These are phyloP conservation scores for Boletus subcaerulescens DNA, from an alignment of 768 basidiomycete species.

Conservation along the genomic window DNA sequence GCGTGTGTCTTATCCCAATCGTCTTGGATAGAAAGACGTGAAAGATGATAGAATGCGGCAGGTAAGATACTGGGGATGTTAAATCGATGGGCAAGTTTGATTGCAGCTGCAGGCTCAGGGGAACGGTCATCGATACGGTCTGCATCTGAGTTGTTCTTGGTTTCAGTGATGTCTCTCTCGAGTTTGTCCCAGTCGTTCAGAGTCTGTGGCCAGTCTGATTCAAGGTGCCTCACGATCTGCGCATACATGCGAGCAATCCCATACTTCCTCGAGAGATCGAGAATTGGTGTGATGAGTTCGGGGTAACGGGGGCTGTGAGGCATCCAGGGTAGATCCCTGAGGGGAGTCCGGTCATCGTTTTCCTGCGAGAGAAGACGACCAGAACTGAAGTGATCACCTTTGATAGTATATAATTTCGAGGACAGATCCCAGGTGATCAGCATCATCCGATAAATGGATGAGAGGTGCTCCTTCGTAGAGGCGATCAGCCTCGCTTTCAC, in stretches of 20 bases:
- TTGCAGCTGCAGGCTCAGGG: constrained; percentile 30
- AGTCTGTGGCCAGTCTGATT: constrained; percentile 13
- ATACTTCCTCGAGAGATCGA: constrained; percentile 11
- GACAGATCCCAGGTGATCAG: constrained; percentile 4
- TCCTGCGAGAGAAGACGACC: neutral
- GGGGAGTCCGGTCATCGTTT: neutral
- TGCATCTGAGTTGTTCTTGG: neutral
- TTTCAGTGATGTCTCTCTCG: neutral
- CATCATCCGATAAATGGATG: constrained; percentile 3
- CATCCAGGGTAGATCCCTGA: neutral
- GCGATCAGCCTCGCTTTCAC: neutral
- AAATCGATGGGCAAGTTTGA: constrained; percentile 42
- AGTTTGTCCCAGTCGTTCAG: constrained; percentile 12
- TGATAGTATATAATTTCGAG: constrained; percentile 12
- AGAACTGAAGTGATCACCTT: neutral
- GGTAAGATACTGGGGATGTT: constrained; percentile 43
- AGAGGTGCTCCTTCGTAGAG: constrained; percentile 10
- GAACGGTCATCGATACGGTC: constrained; percentile 3
- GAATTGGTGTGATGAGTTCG: constrained; percentile 2
- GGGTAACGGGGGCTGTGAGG: constrained; percentile 4
- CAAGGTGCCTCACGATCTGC: neutral
- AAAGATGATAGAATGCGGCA: constrained; percentile 49
- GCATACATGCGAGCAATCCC: constrained; percentile 5
- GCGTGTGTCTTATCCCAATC: constrained; percentile 16
- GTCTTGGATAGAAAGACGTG: constrained; percentile 21